A percentile compares a stretch with the other conserved stretches of the same genome.
Evolutionary conservation across 768 basidiomycete genomes (phyloP).

Genomic region (Lentinula guzmanii): DNA sequence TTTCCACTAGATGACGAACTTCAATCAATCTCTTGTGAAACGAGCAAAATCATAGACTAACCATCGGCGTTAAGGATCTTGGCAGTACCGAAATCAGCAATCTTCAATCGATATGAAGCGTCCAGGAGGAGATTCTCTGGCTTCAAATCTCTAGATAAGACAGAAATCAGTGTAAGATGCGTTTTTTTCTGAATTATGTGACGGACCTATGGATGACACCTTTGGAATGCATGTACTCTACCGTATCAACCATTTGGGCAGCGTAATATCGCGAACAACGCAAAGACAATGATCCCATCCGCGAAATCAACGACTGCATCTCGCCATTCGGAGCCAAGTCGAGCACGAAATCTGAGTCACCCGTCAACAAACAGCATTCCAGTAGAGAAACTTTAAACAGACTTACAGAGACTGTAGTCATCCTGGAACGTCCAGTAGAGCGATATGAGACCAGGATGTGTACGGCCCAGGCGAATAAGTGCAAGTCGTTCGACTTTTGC

Average conservation of each 20-base stretch:
- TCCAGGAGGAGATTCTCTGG: slow-evolving; percentile 92
- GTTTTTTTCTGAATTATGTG: neutral
- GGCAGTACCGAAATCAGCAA: slow-evolving; percentile 97
- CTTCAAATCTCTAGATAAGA: slow-evolving; percentile 58
- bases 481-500: slow-evolving; percentile 80
- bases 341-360: slow-evolving; percentile 62
- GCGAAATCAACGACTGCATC: slow-evolving; percentile 64
- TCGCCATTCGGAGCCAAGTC: slow-evolving; percentile 76
- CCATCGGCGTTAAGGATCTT: slow-evolving; percentile 59
- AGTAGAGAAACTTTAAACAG: neutral
- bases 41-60: slow-evolving; percentile 24
- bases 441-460: slow-evolving; percentile 78
- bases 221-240: slow-evolving; percentile 86
- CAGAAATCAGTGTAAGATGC: slow-evolving; percentile 1
- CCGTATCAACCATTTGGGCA: slow-evolving; percentile 84
- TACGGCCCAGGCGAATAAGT: slow-evolving; percentile 62
- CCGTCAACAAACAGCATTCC: neutral
- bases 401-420: slow-evolving; percentile 75
- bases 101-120: slow-evolving; percentile 76
- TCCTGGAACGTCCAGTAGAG: slow-evolving; percentile 86
- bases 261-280: slow-evolving; percentile 77
- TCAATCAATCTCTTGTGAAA: neutral
- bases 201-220: slow-evolving; percentile 81
- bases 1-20: slow-evolving; percentile 33
- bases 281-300: slow-evolving; percentile 82